These are phyloP conservation scores for Ogataea trehaloabstinens DNA, from an alignment of 805 yeast species.

Conservation along the genomic window DNA sequence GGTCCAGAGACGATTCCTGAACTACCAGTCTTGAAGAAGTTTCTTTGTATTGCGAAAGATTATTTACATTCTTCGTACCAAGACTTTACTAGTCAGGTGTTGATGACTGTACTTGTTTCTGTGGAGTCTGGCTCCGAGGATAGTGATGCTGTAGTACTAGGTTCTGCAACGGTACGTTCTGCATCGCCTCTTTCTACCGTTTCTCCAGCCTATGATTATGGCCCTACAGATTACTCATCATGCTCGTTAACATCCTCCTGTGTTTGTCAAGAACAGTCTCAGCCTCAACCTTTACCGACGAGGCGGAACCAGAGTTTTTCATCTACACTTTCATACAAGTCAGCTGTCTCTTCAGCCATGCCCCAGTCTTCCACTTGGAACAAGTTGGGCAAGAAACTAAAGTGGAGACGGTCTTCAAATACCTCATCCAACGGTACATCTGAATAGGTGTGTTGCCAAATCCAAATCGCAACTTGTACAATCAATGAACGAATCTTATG, in stretches of 20 bases:
- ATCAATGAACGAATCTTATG: no score
- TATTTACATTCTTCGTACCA: slow-evolving; percentile 30
- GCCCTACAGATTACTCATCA: background rate
- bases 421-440: slow-evolving; percentile 13
- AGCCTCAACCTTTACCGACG: background rate
- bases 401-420: slow-evolving; percentile 31
- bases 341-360: background rate
- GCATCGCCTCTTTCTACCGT: slow-evolving; percentile 10
- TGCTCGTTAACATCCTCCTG: background rate
- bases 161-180: slow-evolving; percentile 9
- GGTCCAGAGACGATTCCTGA: slow-evolving; percentile 20
- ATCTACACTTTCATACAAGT: background rate
- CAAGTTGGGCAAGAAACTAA: slow-evolving; percentile 28
- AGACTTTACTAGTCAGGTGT: slow-evolving; percentile 26
- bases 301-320: background rate
- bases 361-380: slow-evolving; percentile 18
- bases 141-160: slow-evolving; percentile 7
- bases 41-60: slow-evolving; percentile 22
- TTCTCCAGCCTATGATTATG: background rate
- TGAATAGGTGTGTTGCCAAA: slow-evolving; percentile 5
- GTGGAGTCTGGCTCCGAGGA: slow-evolving; percentile 12
- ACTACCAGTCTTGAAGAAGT: slow-evolving; percentile 12
- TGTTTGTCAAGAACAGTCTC: background rate
- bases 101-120: slow-evolving; percentile 8
- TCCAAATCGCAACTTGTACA: no score